Conservation (phyloP, 805 yeast species). For the Metschnikowia reukaufii region DNA sequence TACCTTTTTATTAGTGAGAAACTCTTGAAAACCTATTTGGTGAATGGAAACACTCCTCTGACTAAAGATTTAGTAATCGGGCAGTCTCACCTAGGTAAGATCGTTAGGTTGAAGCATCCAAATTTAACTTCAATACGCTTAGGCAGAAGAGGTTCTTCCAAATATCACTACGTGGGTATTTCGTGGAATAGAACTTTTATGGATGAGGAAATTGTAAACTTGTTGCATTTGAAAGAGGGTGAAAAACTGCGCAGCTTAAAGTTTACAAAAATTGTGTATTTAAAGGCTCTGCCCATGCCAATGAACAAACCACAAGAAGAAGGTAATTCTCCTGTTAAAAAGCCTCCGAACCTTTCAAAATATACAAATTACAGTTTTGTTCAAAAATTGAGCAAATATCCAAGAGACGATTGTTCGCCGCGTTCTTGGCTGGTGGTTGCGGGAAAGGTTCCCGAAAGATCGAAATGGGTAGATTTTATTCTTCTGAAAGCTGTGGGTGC, state of each 20-base stretch:
- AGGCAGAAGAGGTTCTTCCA: conserved; percentile 45
- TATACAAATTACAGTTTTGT: conserved; percentile 2
- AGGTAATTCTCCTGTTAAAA: too few species aligned
- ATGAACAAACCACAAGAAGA: too few species aligned
- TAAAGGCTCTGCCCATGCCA: too few species aligned
- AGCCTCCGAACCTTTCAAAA: too few species aligned
- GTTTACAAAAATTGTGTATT: too few species aligned
- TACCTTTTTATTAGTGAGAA: conserved; percentile 43
- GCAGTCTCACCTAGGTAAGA: conserved; percentile 41
- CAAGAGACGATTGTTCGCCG: background rate
- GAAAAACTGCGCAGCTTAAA: too few species aligned
- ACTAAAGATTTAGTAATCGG: conserved; percentile 29
- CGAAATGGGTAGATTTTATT: background rate
- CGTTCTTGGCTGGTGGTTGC: background rate
- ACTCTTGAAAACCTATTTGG: conserved; percentile 37
- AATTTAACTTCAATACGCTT: conserved; percentile 37
- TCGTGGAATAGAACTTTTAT: conserved; percentile 39
- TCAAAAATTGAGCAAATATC: background rate
- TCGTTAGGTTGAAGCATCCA: conserved; percentile 42
- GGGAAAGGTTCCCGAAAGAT: background rate
- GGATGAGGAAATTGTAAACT: conserved; percentile 24
- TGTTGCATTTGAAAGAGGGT: background rate
- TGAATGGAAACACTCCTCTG: too few species aligned
- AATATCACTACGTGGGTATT: conserved; percentile 43
- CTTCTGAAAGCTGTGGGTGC: background rate